Base-by-base conservation (phyloP, 2,329 filamentous ascomycete species). In the Fusarium sarcochroum region DNA sequence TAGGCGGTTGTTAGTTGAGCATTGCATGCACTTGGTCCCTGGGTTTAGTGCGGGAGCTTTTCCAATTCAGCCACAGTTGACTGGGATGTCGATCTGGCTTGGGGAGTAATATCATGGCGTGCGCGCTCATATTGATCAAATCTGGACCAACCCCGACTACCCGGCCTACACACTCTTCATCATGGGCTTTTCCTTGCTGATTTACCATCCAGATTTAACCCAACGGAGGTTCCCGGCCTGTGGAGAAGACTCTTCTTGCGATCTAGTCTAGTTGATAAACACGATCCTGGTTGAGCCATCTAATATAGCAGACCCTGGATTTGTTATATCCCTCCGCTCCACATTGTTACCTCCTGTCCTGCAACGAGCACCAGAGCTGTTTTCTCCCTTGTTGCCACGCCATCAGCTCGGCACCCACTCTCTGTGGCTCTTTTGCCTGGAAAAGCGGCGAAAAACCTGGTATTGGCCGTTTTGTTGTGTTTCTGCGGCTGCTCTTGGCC, bases 251-350 rank as follows among this genome's bases (percentile, higher is more conserved):
- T 66, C 58, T 73, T 37, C 44, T 71, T 74, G 69, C 65, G 70
- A 74, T 73, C 72, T 68, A 68, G 70, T 65, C 59, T 59, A 65
- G 60, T 66, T 66, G 62, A 68, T 61, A 58, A 59, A 54, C 51
- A 32, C 58, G 63, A 74, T 70, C 61, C 71, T 70, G 65, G 68
- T 57, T 60, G 61, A 60, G 56, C 70, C 68, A 70, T 74, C 73
- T 71, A 65, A 66, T 76, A 77, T 76, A 73, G 63, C 66, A 66
- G 58, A 73, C 75, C 75, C 69, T 72, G 72, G 66, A 69, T 70
- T 63, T 73, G 67, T 69, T 76, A 76, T 73, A 75, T 59, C 62
- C 60, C 74, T 73, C 58, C 69, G 64, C 70, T 67, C 70, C 60
- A 69, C 70, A 64, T 58, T 61, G 58, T 56, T 69, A 58, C 66